Percentiles rank a stretch among this genome's conserved stretches.
Evolutionary conservation across 495 filamentous ascomycete species (phyloP).

Genomic region (Penicillium taxi): DNA sequence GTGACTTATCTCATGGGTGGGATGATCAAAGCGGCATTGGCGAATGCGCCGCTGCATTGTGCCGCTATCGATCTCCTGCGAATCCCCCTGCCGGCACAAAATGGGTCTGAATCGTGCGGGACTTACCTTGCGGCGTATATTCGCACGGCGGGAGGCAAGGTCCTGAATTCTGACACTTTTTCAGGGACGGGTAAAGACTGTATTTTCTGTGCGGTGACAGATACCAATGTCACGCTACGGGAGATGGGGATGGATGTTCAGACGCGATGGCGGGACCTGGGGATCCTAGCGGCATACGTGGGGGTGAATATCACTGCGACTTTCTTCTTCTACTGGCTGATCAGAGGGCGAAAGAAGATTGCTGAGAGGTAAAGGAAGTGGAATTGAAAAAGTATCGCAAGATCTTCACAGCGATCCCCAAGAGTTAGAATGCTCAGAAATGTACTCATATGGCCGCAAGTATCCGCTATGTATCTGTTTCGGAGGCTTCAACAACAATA

Average conservation of each 20-base stretch:
- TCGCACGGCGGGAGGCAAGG: neutral
- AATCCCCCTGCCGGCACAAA: neutral
- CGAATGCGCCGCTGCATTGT: neutral
- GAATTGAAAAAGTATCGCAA: too few relatives aligned
- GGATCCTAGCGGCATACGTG: neutral
- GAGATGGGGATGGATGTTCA: neutral
- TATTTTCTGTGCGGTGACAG: neutral
- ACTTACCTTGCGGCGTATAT: neutral
- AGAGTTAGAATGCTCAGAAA: too few relatives aligned
- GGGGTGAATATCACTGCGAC: too few relatives aligned
- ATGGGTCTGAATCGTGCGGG: neutral
- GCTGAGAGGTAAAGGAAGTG: too few relatives aligned
- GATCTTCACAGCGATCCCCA: too few relatives aligned
- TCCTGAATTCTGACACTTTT: neutral
- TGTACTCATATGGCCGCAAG: too few relatives aligned
- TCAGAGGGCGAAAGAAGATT: too few relatives aligned
- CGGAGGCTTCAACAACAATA: too few relatives aligned
- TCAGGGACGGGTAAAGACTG: neutral
- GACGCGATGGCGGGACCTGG: constrained; percentile 1
- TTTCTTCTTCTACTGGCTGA: too few relatives aligned
- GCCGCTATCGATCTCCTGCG: neutral
- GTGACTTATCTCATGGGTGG: constrained; percentile 1
- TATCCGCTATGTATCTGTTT: too few relatives aligned
- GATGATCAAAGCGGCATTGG: neutral
- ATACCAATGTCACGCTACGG: neutral